These are phyloP conservation scores for Elongisporangium prolatum DNA, from an alignment of 352 stramenopile species.

Conservation along the genomic window DNA sequence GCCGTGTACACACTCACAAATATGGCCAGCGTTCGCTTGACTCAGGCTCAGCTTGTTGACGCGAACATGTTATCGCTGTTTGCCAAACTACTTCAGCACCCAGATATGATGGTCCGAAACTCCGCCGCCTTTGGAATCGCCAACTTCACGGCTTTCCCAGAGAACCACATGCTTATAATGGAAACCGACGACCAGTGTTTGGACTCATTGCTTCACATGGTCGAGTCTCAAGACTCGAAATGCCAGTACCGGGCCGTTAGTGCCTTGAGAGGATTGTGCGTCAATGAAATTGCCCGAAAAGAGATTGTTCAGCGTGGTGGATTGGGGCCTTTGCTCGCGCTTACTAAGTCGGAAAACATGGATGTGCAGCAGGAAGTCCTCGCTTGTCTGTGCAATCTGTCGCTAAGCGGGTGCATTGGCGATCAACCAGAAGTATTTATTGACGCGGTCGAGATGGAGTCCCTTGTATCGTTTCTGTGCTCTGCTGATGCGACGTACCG, in stretches of 20 bases:
- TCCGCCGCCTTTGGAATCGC: slow-evolving; percentile 89
- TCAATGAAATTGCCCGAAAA: slow-evolving; percentile 79
- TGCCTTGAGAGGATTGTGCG: slow-evolving; percentile 90
- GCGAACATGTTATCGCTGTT: slow-evolving; percentile 72
- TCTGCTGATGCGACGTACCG: slow-evolving; percentile 93
- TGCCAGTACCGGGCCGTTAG: slow-evolving; percentile 89
- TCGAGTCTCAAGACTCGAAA: slow-evolving; percentile 58
- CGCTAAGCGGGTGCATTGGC: slow-evolving; percentile 92
- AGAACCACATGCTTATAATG: slow-evolving; percentile 89
- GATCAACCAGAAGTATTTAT: slow-evolving; percentile 88
- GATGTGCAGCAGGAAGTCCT: slow-evolving; percentile 96
- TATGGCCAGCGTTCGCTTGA: slow-evolving; percentile 80
- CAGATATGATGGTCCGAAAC: slow-evolving; percentile 85
- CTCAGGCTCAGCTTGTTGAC: slow-evolving; percentile 82
- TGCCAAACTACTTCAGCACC: slow-evolving; percentile 58
- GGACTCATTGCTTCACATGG: slow-evolving; percentile 51
- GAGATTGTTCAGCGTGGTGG: slow-evolving; percentile 88
- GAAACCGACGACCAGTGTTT: slow-evolving; percentile 36
- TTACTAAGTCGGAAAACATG: slow-evolving; percentile 92
- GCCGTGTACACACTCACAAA: slow-evolving; percentile 93
- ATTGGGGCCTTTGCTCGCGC: slow-evolving; percentile 81
- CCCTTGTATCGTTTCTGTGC: slow-evolving; percentile 93
- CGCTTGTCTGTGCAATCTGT: slow-evolving; percentile 96
- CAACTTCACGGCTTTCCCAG: slow-evolving; percentile 92
- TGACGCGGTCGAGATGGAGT: slow-evolving; percentile 85